A percentile compares a stretch with the other conserved stretches of the same genome.
These are phyloP conservation scores for Monosporozyma aerobia DNA, from an alignment of 805 yeast species.

Conservation along the genomic window DNA sequence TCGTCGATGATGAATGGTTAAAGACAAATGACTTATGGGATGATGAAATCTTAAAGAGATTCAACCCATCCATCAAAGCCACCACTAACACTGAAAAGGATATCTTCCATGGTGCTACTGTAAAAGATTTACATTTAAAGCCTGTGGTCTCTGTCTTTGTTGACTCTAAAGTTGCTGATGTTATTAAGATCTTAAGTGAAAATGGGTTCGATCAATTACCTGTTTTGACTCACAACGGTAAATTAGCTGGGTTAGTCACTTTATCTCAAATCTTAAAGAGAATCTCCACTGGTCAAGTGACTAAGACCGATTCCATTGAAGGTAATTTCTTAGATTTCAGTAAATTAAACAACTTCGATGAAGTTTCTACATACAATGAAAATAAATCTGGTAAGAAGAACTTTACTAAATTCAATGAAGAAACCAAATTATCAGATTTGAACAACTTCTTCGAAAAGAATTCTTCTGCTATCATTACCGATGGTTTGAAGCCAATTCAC, in stretches of 20 bases:
- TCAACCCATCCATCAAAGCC: slow-evolving; percentile 18
- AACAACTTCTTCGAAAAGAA: slow-evolving; percentile 76
- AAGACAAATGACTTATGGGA: slow-evolving; percentile 65
- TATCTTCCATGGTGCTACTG: slow-evolving; percentile 46
- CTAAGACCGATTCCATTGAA: slow-evolving; percentile 44
- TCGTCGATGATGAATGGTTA: slow-evolving; percentile 90
- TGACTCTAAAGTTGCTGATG: slow-evolving; percentile 50
- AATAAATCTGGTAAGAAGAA: slow-evolving; percentile 55
- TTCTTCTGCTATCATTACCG: slow-evolving; percentile 77
- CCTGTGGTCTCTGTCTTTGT: slow-evolving; percentile 70
- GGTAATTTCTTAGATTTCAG: slow-evolving; percentile 59
- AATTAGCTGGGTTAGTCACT: slow-evolving; percentile 68
- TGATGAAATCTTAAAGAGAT: slow-evolving; percentile 34
- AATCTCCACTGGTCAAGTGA: slow-evolving; percentile 51
- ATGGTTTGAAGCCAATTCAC: slow-evolving; percentile 65
- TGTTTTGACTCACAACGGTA: slow-evolving; percentile 48
- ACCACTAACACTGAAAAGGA: slow-evolving; percentile 28
- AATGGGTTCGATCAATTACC: slow-evolving; percentile 84
- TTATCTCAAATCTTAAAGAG: slow-evolving; percentile 61
- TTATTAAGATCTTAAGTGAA: slow-evolving; percentile 58
- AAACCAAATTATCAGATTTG: slow-evolving; percentile 57
- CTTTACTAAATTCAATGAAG: slow-evolving; percentile 56
- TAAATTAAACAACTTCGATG: slow-evolving; percentile 50
- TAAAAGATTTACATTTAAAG: slow-evolving; percentile 60
- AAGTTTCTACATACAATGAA: slow-evolving; percentile 54